Conservation (phyloP, 1,139 yeast species). For the Saccharomycopsis hybrid region DNA sequence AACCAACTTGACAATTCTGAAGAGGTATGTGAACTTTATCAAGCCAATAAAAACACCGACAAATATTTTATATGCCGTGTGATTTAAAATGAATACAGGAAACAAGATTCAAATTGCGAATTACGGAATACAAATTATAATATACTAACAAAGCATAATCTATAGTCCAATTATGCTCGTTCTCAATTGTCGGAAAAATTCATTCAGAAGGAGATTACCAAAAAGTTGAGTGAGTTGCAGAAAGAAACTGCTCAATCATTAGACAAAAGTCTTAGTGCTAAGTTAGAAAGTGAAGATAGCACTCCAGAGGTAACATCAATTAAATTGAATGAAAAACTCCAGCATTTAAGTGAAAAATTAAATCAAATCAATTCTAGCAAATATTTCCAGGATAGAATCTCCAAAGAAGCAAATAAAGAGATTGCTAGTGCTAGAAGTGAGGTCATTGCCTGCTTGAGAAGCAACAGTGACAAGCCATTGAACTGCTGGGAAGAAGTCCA, state of each 20-base stretch:
- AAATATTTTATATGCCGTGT: no score
- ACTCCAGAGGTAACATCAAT: slow-evolving; percentile 26
- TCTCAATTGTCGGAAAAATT: slow-evolving; percentile 72
- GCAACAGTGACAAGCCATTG: slow-evolving; percentile 67
- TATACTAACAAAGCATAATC: slow-evolving; percentile 14
- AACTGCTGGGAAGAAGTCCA: slow-evolving; percentile 87
- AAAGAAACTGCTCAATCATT: slow-evolving; percentile 51
- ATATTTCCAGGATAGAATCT: slow-evolving; percentile 22
- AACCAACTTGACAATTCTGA: slow-evolving; percentile 64
- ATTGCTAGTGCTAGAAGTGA: slow-evolving; percentile 44
- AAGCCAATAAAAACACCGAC: no score
- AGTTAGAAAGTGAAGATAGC: slow-evolving; percentile 33
- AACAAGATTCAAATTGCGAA: no score
- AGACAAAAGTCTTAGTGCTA: slow-evolving; percentile 42
- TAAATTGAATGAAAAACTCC: slow-evolving; percentile 35
- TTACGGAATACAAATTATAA: no score
- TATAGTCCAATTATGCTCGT: slow-evolving; percentile 73
- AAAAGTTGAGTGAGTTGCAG: slow-evolving; percentile 58
- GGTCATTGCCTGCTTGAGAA: slow-evolving; percentile 60
- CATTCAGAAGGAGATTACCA: slow-evolving; percentile 69
- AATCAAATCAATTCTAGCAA: slow-evolving; percentile 23
- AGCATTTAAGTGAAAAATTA: slow-evolving; percentile 30
- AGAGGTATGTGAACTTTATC: slow-evolving; percentile 42
- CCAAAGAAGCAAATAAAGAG: slow-evolving; percentile 33
- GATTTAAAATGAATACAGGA: no score